Conservation (phyloP, 768 basidiomycete species). For the Russula sp. region DNA sequence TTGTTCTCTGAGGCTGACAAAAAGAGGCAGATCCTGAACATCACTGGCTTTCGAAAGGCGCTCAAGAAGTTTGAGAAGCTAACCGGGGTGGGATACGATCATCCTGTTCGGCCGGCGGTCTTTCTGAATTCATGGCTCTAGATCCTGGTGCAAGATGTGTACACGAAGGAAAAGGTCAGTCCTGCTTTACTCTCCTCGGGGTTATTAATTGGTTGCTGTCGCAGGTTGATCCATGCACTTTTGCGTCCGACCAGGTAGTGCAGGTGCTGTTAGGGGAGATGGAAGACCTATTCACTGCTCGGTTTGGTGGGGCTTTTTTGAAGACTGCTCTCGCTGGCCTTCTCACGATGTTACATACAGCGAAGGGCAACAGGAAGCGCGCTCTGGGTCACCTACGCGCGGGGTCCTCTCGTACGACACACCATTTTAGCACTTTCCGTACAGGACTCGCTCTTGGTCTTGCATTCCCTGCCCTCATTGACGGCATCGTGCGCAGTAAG, state of each 20-base stretch:
- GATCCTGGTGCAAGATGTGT: conserved; percentile 67
- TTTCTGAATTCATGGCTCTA: conserved; percentile 26
- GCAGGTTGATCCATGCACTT: conserved; percentile 61
- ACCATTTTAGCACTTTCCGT: conserved; percentile 68
- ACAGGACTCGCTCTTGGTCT: conserved; percentile 70
- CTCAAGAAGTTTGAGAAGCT: conserved; percentile 83
- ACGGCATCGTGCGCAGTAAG: conserved; percentile 60
- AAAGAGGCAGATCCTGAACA: conserved; percentile 63
- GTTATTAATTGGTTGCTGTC: background rate
- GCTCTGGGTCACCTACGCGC: conserved; percentile 65
- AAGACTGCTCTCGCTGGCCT: background rate
- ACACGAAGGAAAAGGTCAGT: conserved; percentile 73
- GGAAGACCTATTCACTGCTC: conserved; percentile 68
- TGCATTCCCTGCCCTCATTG: conserved; percentile 59
- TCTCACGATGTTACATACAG: conserved; percentile 28
- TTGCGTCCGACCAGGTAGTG: conserved; percentile 58
- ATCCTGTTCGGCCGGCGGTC: background rate
- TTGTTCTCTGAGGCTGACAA: conserved; percentile 16
- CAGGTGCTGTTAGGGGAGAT: conserved; percentile 65
- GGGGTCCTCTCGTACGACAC: conserved; percentile 43
- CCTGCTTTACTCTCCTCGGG: background rate
- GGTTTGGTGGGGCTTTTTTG: conserved; percentile 55
- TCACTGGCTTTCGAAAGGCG: conserved; percentile 84
- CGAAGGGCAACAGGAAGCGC: conserved; percentile 69
- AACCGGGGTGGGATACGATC: conserved; percentile 54